Conservation (phyloP, 164 flowering plant species). For the Chimonanthus praecox region DNA sequence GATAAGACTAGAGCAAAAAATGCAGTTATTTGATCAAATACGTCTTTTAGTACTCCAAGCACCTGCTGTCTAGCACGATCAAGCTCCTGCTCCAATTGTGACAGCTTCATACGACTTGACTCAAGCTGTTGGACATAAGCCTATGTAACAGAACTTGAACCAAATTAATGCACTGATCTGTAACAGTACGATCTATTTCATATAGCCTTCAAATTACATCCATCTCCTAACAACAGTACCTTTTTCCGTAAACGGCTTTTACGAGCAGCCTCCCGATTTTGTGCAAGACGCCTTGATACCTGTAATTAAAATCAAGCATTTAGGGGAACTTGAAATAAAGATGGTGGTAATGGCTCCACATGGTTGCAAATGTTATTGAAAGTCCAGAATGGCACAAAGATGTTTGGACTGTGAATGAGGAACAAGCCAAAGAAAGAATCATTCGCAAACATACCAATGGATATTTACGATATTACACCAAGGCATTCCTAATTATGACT, state of each 20-base stretch:
- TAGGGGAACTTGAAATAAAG: not conserved
- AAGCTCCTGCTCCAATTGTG: constrained; percentile 89
- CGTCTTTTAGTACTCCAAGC: not conserved
- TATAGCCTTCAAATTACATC: not conserved
- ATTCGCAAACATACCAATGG: not conserved
- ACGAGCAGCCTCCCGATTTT: constrained; percentile 99
- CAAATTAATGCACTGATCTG: not conserved
- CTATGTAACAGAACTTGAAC: constrained; percentile 24
- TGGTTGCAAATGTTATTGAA: not conserved
- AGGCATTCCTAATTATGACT: not conserved
- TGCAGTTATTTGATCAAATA: not conserved
- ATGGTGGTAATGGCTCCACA: not conserved
- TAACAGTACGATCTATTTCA: not conserved
- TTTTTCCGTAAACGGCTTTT: constrained; percentile 94
- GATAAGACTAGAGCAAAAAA: not conserved
- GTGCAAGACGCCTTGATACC: constrained; percentile 90
- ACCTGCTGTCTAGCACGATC: constrained; percentile 83
- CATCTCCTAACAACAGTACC: constrained; percentile 27
- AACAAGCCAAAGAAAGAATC: not conserved
- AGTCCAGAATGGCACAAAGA: not conserved
- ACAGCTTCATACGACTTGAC: constrained; percentile 69
- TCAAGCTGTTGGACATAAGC: constrained; percentile 95
- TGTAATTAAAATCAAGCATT: constrained; percentile 15
- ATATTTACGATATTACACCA: not conserved
- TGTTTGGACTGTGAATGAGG: not conserved